Percentiles rank a stretch among this genome's conserved stretches.
Conservation (phyloP, 176 grass and related monocot genomes). For the Carex scoparia region DNA sequence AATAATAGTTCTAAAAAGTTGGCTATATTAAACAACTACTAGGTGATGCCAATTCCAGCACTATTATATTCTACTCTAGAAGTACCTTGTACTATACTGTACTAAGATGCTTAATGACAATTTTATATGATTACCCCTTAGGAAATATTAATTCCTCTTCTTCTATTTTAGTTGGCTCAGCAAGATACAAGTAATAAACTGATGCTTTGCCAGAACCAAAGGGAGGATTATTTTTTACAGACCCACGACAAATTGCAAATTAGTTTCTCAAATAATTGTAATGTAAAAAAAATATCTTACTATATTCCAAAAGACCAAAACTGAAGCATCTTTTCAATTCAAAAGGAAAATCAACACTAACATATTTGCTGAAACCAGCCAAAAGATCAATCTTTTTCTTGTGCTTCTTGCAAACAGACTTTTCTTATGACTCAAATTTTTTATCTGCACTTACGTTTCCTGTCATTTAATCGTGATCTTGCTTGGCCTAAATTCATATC, state of each 20-base stretch:
- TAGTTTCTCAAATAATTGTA: slow-evolving; percentile 3
- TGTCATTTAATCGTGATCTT: background rate
- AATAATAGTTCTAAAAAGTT: background rate
- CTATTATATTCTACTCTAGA: background rate
- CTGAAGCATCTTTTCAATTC: background rate
- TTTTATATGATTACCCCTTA: background rate
- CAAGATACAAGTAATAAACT: background rate
- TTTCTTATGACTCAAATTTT: background rate
- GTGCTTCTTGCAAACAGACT: background rate
- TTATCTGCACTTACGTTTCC: background rate
- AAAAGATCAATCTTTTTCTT: background rate
- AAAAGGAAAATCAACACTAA: background rate
- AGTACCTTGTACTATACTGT: background rate
- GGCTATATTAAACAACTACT: background rate
- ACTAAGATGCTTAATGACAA: background rate
- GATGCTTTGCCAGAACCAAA: background rate
- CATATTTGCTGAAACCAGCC: background rate
- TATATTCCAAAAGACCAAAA: background rate
- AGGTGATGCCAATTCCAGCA: background rate
- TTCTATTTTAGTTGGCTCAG: background rate
- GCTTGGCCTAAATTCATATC: background rate
- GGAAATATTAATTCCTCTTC: slow-evolving; percentile 3
- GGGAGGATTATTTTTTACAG: background rate
- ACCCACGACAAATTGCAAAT: background rate
- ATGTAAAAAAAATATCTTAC: background rate